A percentile compares a stretch with the other conserved stretches of the same genome.
Evolutionary conservation across 164 flowering plant genomes (phyloP).

Genomic region (Malania oleifera): DNA sequence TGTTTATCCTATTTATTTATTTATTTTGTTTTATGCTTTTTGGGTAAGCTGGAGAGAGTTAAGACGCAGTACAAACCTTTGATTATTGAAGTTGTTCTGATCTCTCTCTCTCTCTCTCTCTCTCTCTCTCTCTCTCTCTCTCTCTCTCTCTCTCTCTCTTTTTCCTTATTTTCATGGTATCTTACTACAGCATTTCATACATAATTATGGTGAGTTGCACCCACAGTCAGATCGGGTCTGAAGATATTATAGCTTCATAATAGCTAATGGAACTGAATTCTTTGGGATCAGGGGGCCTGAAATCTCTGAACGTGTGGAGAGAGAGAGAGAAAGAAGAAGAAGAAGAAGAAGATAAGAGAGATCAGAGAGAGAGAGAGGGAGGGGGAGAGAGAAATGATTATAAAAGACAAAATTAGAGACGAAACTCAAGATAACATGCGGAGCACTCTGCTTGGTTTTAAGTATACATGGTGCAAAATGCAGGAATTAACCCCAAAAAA

Average conservation of each 20-base stretch:
- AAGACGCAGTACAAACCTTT: constrained; percentile 14
- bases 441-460: not conserved
- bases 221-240: constrained; percentile 23
- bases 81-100: constrained; percentile 16
- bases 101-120: no score
- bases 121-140: no score
- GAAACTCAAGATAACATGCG: constrained; percentile 11
- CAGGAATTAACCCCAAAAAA: not conserved
- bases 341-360: not conserved
- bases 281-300: constrained; percentile 5
- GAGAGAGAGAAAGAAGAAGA: not conserved
- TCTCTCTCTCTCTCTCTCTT: no score
- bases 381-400: not conserved
- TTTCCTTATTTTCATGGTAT: constrained; percentile 5
- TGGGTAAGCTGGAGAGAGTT: constrained; percentile 10
- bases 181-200: not conserved
- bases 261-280: constrained; percentile 23
- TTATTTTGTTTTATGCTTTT: constrained; percentile 4
- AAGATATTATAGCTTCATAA: constrained; percentile 13
- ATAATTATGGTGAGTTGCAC: constrained; percentile 8
- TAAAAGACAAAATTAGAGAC: not conserved
- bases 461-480: no score
- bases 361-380: not conserved
- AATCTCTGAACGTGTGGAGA: not conserved
- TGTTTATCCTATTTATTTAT: constrained; percentile 3